Evolutionary conservation across 2,329 filamentous ascomycete species (phyloP), one percentile per base, ranked within the genome.

Genomic region (Westerdykella ornata): DNA sequence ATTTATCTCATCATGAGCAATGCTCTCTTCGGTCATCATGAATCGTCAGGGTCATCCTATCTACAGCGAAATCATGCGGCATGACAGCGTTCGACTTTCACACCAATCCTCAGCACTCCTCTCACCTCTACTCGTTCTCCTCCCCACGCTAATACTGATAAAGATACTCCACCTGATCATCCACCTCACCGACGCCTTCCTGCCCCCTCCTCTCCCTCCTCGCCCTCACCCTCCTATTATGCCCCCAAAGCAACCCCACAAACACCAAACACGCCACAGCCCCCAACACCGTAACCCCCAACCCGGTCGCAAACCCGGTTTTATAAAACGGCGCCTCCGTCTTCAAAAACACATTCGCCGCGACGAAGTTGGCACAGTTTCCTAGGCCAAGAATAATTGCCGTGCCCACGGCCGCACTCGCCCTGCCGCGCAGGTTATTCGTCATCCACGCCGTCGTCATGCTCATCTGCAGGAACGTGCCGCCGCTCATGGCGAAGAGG

Each of bases 291-390:
- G 58, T 59, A 12, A 62, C 30, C 2, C 54, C 57, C 67, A 68
- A 70, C 1, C 57, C 57, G 7, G 57, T 59, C 26, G 48, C 44
- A 38, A 58, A 62, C 5, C 54, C 58, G 3, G 53, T 56, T 1
- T 54, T 56, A 37, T 62, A 62, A 37, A 43, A 48, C 2, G 58
- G 58, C 22, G 48, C 45, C 37, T 62, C 53, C 1, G 26, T 38
- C 41, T 54, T 58, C 32, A 59, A 53, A 42, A 62, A 62, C 5
- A 60, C 56, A 32, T 62, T 62, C 2, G 45, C 73, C n/a, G 77
- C 74, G 0, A 79, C 64, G 32, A 80, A 76, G 11, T 76, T 76
- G 4, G 76, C 77, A 6, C 73, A 65, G 3, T 74, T 78, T 2
- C 76, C 76, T 1, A 80, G 42, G 5, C 53, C 53, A 1, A 59